These are phyloP conservation scores for Kwoniella sp. DNA, from an alignment of 768 basidiomycete genomes.

Conservation along the genomic window DNA sequence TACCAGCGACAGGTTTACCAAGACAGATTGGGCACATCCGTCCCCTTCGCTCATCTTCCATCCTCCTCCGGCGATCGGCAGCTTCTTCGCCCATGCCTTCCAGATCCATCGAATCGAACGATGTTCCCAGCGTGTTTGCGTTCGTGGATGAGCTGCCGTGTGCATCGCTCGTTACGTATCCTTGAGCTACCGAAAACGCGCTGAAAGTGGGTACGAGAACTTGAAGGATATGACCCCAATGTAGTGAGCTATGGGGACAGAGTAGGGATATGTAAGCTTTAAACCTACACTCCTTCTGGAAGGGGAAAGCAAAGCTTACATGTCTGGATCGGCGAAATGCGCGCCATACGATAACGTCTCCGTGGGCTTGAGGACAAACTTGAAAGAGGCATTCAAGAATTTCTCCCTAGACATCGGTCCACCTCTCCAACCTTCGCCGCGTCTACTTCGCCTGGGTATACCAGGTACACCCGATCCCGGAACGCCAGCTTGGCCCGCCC, in stretches of 20 bases:
- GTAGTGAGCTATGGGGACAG: slow-evolving; percentile 71
- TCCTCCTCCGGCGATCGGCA: slow-evolving; percentile 55
- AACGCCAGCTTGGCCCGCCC: slow-evolving; percentile 58
- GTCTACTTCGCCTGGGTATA: slow-evolving; percentile 73
- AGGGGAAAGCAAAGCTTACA: slow-evolving; percentile 61
- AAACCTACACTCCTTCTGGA: slow-evolving; percentile 14
- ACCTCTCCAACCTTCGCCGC: slow-evolving; percentile 61
- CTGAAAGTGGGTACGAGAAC: slow-evolving; percentile 86
- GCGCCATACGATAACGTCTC: slow-evolving; percentile 78
- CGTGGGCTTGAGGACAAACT: slow-evolving; percentile 87
- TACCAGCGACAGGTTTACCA: slow-evolving; percentile 80
- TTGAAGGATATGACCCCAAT: slow-evolving; percentile 95
- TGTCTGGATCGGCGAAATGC: slow-evolving; percentile 96
- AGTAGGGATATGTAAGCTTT: background rate
- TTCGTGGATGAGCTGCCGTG: slow-evolving; percentile 2
- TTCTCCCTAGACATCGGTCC: slow-evolving; percentile 88
- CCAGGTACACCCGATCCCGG: slow-evolving; percentile 39
- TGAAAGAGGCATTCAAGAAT: slow-evolving; percentile 93
- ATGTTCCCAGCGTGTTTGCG: slow-evolving; percentile 22
- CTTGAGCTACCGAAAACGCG: slow-evolving; percentile 66
- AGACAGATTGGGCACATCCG: slow-evolving; percentile 93
- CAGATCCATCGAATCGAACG: slow-evolving; percentile 38
- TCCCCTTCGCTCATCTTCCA: slow-evolving; percentile 63
- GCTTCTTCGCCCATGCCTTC: slow-evolving; percentile 43
- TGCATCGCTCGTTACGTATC: slow-evolving; percentile 42